A percentile compares a stretch with the other conserved stretches of the same genome.
These are phyloP conservation scores for Aureobasidium zeae DNA, from an alignment of 2,329 filamentous ascomycete genomes.

Conservation along the genomic window DNA sequence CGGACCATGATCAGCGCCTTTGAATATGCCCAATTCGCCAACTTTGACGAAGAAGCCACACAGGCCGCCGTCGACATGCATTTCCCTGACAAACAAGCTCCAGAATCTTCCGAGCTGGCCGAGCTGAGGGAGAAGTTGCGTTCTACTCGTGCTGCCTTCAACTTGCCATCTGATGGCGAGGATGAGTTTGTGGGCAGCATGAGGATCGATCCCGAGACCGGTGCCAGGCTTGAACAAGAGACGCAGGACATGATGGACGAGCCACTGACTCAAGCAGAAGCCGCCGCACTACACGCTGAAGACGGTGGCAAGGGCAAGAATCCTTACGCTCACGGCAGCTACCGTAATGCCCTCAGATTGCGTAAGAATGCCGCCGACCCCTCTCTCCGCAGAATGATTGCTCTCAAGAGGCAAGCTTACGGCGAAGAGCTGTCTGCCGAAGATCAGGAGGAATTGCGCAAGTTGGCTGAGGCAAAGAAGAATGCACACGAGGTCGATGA, in stretches of 20 bases:
- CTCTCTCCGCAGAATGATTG: conserved; percentile 14
- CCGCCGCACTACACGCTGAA: conserved; percentile 9
- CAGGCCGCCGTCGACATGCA: conserved; percentile 16
- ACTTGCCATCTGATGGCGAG: not conserved
- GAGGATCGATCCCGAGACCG: conserved; percentile 3
- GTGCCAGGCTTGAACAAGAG: conserved; percentile 9
- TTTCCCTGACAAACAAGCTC: not conserved
- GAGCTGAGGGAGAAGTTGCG: conserved; percentile 13
- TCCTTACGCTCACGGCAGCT: conserved; percentile 11
- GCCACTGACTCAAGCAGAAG: conserved; percentile 16
- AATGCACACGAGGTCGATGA: not conserved
- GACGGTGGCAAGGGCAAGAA: conserved; percentile 8
- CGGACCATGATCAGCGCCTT: conserved; percentile 10
- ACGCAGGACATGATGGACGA: conserved; percentile 13
- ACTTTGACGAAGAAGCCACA: conserved; percentile 9
- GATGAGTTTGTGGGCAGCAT: not conserved
- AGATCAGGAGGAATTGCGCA: conserved; percentile 15
- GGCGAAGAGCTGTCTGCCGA: conserved; percentile 16
- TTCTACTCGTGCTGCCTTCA: not conserved
- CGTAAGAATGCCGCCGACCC: conserved; percentile 14
- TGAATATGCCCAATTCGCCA: conserved; percentile 15
- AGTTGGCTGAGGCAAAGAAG: conserved; percentile 9
- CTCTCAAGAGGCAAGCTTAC: conserved; percentile 15
- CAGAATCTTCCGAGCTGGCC: conserved; percentile 7
- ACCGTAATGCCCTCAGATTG: conserved; percentile 7